Conservation (phyloP, 139 green algal genomes). For the Chlamydomonas asymmetrica region DNA sequence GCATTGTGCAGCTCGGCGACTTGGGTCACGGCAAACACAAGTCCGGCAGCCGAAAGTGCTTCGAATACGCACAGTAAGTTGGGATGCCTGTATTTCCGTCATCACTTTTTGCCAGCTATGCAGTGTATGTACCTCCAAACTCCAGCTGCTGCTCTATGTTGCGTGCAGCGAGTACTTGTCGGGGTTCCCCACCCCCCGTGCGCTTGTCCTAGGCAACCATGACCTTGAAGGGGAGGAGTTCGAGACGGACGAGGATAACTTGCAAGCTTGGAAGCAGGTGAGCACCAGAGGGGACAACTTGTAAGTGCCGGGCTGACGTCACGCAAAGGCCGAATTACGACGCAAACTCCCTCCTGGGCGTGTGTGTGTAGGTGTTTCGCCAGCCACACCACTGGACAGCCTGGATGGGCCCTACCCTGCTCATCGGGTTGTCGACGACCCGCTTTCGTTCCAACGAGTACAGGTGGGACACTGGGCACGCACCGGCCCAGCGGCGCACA, state of each 20-base stretch:
- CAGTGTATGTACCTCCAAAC: not conserved
- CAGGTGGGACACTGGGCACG: conserved; percentile 17
- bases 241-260: conserved; percentile 74
- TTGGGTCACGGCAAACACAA: conserved; percentile 73
- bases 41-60: conserved; percentile 67
- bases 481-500: conserved; percentile 4
- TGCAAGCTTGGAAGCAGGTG: conserved; percentile 65
- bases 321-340: no score
- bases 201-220: conserved; percentile 75
- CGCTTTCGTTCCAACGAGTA: conserved; percentile 64
- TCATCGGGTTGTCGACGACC: conserved; percentile 74
- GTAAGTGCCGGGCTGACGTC: no score
- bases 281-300: no score
- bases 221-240: conserved; percentile 72
- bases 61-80: conserved; percentile 44
- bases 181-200: conserved; percentile 52
- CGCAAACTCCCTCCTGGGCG: no score
- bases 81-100: not conserved
- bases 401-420: conserved; percentile 57
- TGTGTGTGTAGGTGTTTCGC: conserved; percentile 46
- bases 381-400: conserved; percentile 65
- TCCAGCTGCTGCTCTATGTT: not conserved
- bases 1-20: conserved; percentile 77
- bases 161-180: conserved; percentile 39
- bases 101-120: not conserved